Base-by-base conservation (phyloP, 768 basidiomycete species). In the Macrolepiota dolichaula region DNA sequence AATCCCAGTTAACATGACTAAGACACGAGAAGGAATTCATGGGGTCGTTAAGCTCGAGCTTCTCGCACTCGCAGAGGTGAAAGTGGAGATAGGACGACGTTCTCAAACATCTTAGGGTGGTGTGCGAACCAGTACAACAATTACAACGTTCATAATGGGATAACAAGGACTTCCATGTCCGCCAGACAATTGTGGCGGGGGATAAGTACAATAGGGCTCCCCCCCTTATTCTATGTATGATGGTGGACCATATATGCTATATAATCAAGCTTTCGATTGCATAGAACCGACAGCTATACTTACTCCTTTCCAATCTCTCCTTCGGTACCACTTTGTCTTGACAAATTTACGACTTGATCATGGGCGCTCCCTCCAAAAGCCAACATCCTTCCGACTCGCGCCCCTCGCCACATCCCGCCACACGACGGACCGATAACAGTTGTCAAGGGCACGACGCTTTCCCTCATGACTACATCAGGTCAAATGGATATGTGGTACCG, bases 401-500 rank as follows among this genome's bases (percentile, higher is more conserved):
- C 37, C 38, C 22, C 35, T 27, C 24, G 37, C 27, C 2, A 17
- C 44, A 15, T 6, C 44, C 17, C 29, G 22, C 47, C 47, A 49
- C 22, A 49, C 4, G 47, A 24, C 47, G 7, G 22, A 24, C 47
- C 47, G 25, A 27, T 11, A 9, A 12, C 0, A 22, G 12, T 27
- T 12, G 47, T 24, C 47, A 49, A 24, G 25, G 11, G 12, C 47
- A 13, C 5, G 47, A 10, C 22, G 7, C 47, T 36, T 57, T 57
- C 55, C 55, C 55, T 57, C 55, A 57, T 11, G 46, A 47, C 55
- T 57, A 57, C 15, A 35, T 57, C 24, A 25, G 27, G 12, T 42
- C 13, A 15, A 57, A 47, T 15, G 55, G 42, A n/a, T 57, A 57
- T 13, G 19, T 29, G 7, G 4, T 57, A 46, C 40, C 55, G 0